Evolutionary conservation across 2,329 filamentous ascomycete species (phyloP), one percentile per base, ranked within the genome.

Genomic region (Fusarium sp.): DNA sequence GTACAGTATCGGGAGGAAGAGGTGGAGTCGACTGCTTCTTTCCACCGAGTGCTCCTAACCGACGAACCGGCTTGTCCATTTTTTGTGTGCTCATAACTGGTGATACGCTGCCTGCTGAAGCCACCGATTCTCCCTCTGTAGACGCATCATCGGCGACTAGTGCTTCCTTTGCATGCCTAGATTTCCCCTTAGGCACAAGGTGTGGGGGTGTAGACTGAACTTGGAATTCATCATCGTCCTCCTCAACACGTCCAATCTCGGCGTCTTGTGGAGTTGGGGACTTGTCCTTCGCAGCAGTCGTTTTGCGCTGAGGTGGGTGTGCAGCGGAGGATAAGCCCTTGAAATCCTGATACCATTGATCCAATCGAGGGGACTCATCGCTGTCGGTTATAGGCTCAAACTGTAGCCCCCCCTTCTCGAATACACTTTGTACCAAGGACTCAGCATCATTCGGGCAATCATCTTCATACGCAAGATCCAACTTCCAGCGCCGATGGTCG

Each of bases 331-430:
- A 75, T 27, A 76, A 77, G 3, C 79, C 79, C 48, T 75, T 73
- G 32, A 88, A 81, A 41, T 78, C 78, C 23, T 74, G 80, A 86
- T 86, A 89, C 87, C 87, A 89, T 48, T 79, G 77, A 67, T 86
- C 82, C 12, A 87, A 73, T 6, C 73, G 76, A 17, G 77, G 71
- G 5, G 81, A 81, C 18, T 79, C 77, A 5, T 76, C 71, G 14
- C 82, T 62, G 13, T 79, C 77, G 17, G 78, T 53, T 5, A 77
- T 71, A 6, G 75, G 68, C 20, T 74, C 71, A 60, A 75, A 79
- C 9, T 72, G 73, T 15, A 86, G 70, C 2, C 78, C 80, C 5
- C 72, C 63, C 6, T 74, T 75, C 8, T 80, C 80, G 65, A 87
- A 87, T 2, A 84, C 84, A 30, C 77, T 70, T 4, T 79, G 71